Evolutionary conservation across 2,329 filamentous ascomycete species (phyloP).

Genomic region (Claviceps sp.): DNA sequence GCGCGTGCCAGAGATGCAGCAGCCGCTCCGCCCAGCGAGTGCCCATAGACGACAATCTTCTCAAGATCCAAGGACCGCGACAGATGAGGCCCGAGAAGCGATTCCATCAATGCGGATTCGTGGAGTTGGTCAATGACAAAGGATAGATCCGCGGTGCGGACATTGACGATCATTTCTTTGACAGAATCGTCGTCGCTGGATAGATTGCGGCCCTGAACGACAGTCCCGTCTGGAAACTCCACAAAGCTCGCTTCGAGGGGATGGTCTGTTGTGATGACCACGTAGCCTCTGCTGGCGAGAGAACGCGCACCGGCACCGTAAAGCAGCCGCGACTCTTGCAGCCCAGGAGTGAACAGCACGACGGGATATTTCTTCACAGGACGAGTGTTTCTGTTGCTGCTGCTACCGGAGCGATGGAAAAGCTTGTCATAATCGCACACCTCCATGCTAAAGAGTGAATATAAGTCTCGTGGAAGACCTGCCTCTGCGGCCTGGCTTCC

Average conservation of each 20-base stretch:
- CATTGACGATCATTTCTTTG: slow-evolving; percentile 1
- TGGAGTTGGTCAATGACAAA: slow-evolving; percentile 23
- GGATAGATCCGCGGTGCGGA: slow-evolving; percentile 21
- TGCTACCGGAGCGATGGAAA: not conserved
- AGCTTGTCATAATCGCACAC: slow-evolving; percentile 9
- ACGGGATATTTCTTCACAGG: slow-evolving; percentile 3
- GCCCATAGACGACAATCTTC: slow-evolving; percentile 18
- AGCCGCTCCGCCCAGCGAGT: slow-evolving; percentile 26
- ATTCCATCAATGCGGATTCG: slow-evolving; percentile 8
- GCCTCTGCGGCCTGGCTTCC: slow-evolving; percentile 12
- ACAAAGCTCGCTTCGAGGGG: slow-evolving; percentile 31
- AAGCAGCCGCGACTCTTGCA: slow-evolving; percentile 27
- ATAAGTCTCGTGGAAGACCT: slow-evolving; percentile 20
- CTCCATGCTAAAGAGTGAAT: slow-evolving; percentile 14
- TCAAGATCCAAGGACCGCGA: slow-evolving; percentile 14
- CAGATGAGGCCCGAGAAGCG: slow-evolving; percentile 5
- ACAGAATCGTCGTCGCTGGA: slow-evolving; percentile 6
- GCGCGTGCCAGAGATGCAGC: slow-evolving; percentile 12
- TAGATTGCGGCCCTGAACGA: slow-evolving; percentile 11
- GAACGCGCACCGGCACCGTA: slow-evolving; percentile 30
- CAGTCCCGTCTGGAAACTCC: slow-evolving; percentile 30
- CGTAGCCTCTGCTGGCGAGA: slow-evolving; percentile 31
- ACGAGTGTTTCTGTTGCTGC: not conserved
- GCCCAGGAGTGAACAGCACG: slow-evolving; percentile 32
- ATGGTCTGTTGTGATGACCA: slow-evolving; percentile 35